These are phyloP conservation scores for Ormosia emarginata DNA, from an alignment of 306 rosid species.

Conservation along the genomic window DNA sequence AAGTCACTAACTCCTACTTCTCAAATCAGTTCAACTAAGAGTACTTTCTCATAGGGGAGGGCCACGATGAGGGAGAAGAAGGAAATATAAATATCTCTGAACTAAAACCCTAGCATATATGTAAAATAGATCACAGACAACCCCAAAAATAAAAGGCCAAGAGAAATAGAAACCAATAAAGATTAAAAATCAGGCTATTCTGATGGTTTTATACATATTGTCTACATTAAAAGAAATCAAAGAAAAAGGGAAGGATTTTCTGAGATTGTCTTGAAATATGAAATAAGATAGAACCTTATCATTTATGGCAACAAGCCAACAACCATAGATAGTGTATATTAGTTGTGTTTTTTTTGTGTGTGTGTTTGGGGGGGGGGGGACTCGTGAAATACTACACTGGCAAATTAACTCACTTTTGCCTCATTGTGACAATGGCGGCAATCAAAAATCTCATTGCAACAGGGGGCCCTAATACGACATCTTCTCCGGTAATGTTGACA, in stretches of 20 bases:
- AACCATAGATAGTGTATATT: neutral
- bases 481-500: conserved; percentile 75
- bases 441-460: conserved; percentile 78
- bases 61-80: neutral
- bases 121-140: neutral
- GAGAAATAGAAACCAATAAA: neutral
- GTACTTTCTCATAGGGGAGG: neutral
- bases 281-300: neutral
- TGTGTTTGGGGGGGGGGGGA: too few relatives aligned
- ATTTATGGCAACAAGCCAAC: neutral
- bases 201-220: neutral
- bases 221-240: neutral
- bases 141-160: neutral
- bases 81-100: neutral
- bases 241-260: neutral
- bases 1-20: neutral
- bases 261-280: neutral
- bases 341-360: too few relatives aligned
- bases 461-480: conserved; percentile 78
- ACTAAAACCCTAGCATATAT: neutral
- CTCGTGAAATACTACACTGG: neutral
- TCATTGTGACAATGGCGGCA: conserved; percentile 87
- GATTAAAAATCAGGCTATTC: neutral
- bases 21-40: neutral
- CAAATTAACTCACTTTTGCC: conserved; percentile 48